Percentiles rank a stretch among this genome's conserved stretches.
phyloP scores from a whole-genome alignment of 768 basidiomycete species.

The Suillus hirtellus region DNA sequence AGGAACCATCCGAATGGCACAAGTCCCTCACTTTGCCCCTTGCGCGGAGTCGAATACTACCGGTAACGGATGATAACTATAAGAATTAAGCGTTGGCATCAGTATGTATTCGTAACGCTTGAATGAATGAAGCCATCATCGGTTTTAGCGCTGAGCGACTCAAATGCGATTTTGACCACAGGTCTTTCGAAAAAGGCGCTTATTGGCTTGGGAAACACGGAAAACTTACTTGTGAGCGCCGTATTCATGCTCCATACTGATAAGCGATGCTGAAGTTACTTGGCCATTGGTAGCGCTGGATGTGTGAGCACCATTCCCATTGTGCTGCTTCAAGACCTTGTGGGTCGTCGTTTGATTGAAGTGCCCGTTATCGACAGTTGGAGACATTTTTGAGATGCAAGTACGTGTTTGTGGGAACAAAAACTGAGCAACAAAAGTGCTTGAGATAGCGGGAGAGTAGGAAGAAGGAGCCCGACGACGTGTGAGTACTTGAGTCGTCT shows the following conservation, averaged over 20 bases:
- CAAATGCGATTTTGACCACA: conserved; percentile 20
- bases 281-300: conserved; percentile 19
- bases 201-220: conserved; percentile 4
- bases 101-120: conserved; percentile 24
- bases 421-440: not conserved
- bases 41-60: conserved; percentile 89
- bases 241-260: conserved; percentile 77
- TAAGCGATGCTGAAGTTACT: conserved; percentile 66
- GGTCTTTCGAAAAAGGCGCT: conserved; percentile 20
- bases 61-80: conserved; percentile 93
- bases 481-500: not conserved
- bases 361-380: conserved; percentile 21
- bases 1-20: conserved; percentile 26
- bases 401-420: not conserved
- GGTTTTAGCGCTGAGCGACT: conserved; percentile 17
- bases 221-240: conserved; percentile 85
- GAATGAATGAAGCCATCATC: conserved; percentile 24
- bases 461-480: conserved; percentile 1
- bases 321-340: conserved; percentile 19
- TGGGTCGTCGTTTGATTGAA: conserved; percentile 10
- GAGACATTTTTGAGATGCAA: conserved; percentile 23
- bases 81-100: conserved; percentile 42
- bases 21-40: conserved; percentile 81
- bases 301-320: conserved; percentile 3
- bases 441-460: not conserved